Evolutionary conservation across 768 basidiomycete genomes (phyloP), one percentile per base, ranked within the genome.

Genomic region (Podaxis carcinomalis): DNA sequence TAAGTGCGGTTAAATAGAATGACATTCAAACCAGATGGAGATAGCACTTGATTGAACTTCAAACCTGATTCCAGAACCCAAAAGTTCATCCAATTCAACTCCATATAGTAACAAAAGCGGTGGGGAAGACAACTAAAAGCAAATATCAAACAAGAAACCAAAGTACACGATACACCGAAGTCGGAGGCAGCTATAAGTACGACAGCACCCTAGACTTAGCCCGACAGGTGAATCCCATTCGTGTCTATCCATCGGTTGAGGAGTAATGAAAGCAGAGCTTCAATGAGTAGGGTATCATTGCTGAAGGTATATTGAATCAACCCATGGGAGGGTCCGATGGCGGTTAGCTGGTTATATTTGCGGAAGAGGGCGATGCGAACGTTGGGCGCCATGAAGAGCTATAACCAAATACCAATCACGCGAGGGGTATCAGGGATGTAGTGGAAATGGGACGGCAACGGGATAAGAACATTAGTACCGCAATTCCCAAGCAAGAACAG

Each of bases 181-280:
- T 42, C 5, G 23, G 25, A 28, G 56, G 28, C 35, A 57, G 32
- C 21, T 56, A 50, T 42, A 47, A 44, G 35, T 51, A 32, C 44
- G 32, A 52, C 42, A 44, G 35, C 36, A 56, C 35, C 51, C 66
- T 61, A 50, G 63, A 49, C 39, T 50, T 47, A 59, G 51, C 47
- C 51, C 25, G 56, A 49, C 37, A 47, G 65, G 72, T 75, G 81
- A 67, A 80, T 71, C 37, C 81, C 81, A 68, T 75, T 77, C 69
- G 78, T 73, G 74, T 90, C 90, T 69, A 90, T 72, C 88, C 88
- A 91, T 61, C 90, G 80, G 72, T 90, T 90, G 64, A 92, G 74
- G 68, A 81, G 86, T 56, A 92, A 76, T 5, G 90, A 79, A 42
- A 91, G 73, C 61, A 90, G 74, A 4, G 81, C 79, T 67, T 90